A percentile compares a stretch with the other conserved stretches of the same genome.
Conservation (phyloP, 2,329 filamentous ascomycete genomes). For the Sclerotiophoma versabilis region DNA sequence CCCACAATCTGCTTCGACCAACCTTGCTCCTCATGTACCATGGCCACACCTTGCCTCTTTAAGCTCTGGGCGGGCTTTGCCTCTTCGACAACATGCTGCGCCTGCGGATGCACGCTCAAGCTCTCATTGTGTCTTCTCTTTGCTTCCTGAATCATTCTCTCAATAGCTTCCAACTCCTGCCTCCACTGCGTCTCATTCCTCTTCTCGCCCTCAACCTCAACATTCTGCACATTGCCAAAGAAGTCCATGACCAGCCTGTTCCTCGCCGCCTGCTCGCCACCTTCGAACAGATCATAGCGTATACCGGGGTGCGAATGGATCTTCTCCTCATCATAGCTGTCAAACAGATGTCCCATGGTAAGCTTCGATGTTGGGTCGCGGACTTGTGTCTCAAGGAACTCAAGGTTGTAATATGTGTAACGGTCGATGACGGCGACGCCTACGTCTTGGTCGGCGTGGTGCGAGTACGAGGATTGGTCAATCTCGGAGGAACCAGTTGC, state of each 20-base stretch:
- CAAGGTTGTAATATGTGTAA: constrained; percentile 47
- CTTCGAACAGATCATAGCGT: constrained; percentile 92
- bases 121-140: constrained; percentile 50
- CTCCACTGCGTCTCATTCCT: constrained; percentile 56
- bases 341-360: constrained; percentile 91
- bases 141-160: constrained; percentile 63
- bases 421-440: constrained; percentile 90
- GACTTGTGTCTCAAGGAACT: constrained; percentile 92
- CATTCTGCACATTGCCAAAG: constrained; percentile 97
- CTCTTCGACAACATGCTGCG: constrained; percentile 34
- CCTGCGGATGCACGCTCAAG: constrained; percentile 28
- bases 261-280: constrained; percentile 78
- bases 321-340: constrained; percentile 93
- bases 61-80: constrained; percentile 23
- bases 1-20: constrained; percentile 53
- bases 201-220: constrained; percentile 75
- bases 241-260: constrained; percentile 91
- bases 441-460: constrained; percentile 97
- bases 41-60: constrained; percentile 43
- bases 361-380: constrained; percentile 85
- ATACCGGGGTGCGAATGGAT: constrained; percentile 94
- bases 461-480: constrained; percentile 95
- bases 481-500: constrained; percentile 96
- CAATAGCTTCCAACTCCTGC: constrained; percentile 80
- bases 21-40: constrained; percentile 45